These are phyloP conservation scores for Clonostachys rosea DNA, from an alignment of 2,329 filamentous ascomycete genomes.

Conservation along the genomic window DNA sequence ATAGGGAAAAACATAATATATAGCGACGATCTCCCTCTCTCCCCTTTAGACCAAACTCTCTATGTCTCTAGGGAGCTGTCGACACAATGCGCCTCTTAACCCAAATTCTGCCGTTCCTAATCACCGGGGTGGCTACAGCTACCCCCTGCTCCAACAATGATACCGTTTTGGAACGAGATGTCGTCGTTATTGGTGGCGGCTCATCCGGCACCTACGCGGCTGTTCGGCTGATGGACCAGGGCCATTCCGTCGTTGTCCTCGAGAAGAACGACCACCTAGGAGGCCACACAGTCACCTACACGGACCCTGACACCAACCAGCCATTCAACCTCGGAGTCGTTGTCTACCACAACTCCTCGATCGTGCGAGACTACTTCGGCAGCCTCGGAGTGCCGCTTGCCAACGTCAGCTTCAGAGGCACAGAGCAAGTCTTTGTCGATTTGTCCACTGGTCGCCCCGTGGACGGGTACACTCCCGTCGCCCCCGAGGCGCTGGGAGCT, in stretches of 20 bases:
- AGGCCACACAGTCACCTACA: background rate
- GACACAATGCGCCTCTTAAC: too few species aligned
- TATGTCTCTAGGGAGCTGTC: too few species aligned
- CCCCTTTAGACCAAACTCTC: too few species aligned
- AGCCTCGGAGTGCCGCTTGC: background rate
- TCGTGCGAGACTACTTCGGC: background rate
- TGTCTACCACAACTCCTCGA: background rate
- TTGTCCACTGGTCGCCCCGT: background rate
- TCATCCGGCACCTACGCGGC: constrained; percentile 28
- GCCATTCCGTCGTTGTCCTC: constrained; percentile 21
- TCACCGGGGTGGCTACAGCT: background rate
- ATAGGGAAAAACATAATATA: too few species aligned
- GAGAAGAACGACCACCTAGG: constrained; percentile 22
- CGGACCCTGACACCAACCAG: background rate
- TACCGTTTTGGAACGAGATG: constrained; percentile 11
- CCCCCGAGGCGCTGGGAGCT: background rate
- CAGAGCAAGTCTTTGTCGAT: background rate
- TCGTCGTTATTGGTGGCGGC: constrained; percentile 28
- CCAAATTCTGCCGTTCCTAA: background rate
- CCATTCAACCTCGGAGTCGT: background rate
- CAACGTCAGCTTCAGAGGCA: too few species aligned
- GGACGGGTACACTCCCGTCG: background rate
- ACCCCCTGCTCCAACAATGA: background rate
- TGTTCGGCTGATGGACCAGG: constrained; percentile 25
- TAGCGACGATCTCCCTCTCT: too few species aligned